Evolutionary conservation across 495 filamentous ascomycete genomes (phyloP).

Genomic region (Peziza echinospora): DNA sequence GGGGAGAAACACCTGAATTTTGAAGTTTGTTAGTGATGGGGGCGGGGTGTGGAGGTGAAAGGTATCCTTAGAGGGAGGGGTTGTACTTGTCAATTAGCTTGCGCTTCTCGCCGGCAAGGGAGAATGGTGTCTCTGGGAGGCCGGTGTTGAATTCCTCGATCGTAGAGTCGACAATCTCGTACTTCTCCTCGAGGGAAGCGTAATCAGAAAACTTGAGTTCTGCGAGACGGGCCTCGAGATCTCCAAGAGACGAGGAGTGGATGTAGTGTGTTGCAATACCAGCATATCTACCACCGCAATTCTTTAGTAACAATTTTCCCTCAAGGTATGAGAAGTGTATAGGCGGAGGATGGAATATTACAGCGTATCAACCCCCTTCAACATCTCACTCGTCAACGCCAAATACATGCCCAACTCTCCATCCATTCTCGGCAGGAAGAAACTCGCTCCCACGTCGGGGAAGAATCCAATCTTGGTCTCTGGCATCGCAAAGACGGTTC

Average conservation of each 20-base stretch:
- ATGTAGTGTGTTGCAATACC: slow-evolving; percentile 88
- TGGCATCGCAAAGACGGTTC: slow-evolving; percentile 90
- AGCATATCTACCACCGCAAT: slow-evolving; percentile 27
- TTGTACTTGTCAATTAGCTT: slow-evolving; percentile 64
- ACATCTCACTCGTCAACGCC: slow-evolving; percentile 59
- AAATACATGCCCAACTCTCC: slow-evolving; percentile 74
- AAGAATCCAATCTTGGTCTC: slow-evolving; percentile 97
- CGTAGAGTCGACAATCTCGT: slow-evolving; percentile 55
- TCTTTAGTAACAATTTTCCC: too few species aligned
- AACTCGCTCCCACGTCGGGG: slow-evolving; percentile 86
- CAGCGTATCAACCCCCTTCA: slow-evolving; percentile 64
- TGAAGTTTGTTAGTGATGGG: too few species aligned
- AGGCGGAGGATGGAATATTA: slow-evolving; percentile 18
- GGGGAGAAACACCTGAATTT: slow-evolving; percentile 20
- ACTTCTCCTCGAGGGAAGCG: slow-evolving; percentile 34
- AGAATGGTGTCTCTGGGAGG: slow-evolving; percentile 47
- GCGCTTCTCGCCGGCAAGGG: slow-evolving; percentile 44
- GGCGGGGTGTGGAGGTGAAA: too few species aligned
- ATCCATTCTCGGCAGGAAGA: slow-evolving; percentile 79
- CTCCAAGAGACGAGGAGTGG: slow-evolving; percentile 62
- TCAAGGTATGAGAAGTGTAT: background rate
- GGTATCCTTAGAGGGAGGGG: too few species aligned
- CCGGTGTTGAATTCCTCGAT: slow-evolving; percentile 81
- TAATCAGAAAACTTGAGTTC: slow-evolving; percentile 74
- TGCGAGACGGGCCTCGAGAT: slow-evolving; percentile 61